Conservation (phyloP, 371 early-diverging fungal species). For the Parasitella parasitica region DNA sequence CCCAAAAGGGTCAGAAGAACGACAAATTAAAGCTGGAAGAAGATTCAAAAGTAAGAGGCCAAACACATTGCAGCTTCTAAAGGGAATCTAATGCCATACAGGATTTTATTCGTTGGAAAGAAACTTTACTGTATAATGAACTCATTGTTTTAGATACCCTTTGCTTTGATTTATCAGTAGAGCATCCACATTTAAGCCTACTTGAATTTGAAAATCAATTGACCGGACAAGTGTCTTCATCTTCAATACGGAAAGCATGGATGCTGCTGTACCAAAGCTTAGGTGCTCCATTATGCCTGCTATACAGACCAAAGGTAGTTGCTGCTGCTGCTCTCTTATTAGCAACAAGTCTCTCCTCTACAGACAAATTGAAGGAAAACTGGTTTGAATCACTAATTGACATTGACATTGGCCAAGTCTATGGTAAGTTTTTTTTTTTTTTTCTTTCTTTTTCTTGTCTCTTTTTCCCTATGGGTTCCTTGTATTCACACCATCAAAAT, state of each 20-base stretch:
- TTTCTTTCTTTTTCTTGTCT: too few relatives aligned
- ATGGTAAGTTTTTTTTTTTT: constrained; percentile 17
- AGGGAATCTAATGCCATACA: constrained; percentile 18
- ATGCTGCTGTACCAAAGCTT: constrained; percentile 61
- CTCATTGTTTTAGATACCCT: constrained; percentile 66
- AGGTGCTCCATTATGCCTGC: constrained; percentile 35
- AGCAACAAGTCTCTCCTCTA: constrained; percentile 23
- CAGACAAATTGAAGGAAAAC: constrained; percentile 18
- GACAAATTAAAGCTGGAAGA: constrained; percentile 49
- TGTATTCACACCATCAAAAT: background rate
- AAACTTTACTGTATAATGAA: constrained; percentile 67
- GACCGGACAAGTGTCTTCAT: constrained; percentile 45
- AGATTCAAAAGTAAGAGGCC: constrained; percentile 32
- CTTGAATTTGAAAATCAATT: constrained; percentile 42
- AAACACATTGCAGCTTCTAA: background rate
- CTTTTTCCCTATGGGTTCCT: background rate
- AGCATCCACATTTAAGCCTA: constrained; percentile 69
- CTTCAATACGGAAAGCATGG: constrained; percentile 63
- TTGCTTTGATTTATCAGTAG: constrained; percentile 78
- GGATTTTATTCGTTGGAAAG: constrained; percentile 74
- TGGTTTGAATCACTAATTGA: constrained; percentile 30
- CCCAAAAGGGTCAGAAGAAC: constrained; percentile 63
- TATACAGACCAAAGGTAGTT: constrained; percentile 33
- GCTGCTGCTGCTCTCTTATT: constrained; percentile 41
- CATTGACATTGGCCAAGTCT: constrained; percentile 28